A percentile compares a stretch with the other conserved stretches of the same genome.
Conservation (phyloP, 441 rosid genomes). For the Dalechampia spathulata region DNA sequence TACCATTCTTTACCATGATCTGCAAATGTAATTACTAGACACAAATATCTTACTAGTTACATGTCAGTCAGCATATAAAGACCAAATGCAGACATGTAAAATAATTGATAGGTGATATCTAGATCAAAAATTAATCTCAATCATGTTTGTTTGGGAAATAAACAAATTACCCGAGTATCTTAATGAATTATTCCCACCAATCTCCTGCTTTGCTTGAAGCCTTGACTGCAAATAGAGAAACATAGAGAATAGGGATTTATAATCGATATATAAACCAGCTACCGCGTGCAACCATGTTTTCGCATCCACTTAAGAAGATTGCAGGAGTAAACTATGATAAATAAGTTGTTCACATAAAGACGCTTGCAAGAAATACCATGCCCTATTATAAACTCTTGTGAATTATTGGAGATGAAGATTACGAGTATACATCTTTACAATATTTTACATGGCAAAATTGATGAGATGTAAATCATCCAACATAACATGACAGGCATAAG, state of each 20-base stretch:
- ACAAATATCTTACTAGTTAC: too few relatives aligned
- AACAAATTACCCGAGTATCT: conserved; percentile 64
- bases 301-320: not conserved
- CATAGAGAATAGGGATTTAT: conserved; percentile 11
- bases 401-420: conserved; percentile 1
- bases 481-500: not conserved
- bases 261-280: not conserved
- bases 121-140: too few relatives aligned
- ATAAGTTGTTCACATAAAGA: not conserved
- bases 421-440: not conserved
- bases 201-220: conserved; percentile 76
- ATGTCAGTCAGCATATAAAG: not conserved
- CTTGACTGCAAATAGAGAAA: conserved; percentile 42
- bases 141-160: too few relatives aligned
- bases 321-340: not conserved
- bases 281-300: not conserved
- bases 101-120: too few relatives aligned
- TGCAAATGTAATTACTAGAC: not conserved
- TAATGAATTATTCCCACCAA: conserved; percentile 45
- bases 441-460: not conserved
- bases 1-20: not conserved
- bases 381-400: too few relatives aligned
- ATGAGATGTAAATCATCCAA: not conserved
- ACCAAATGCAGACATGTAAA: not conserved
- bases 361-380: not conserved